Evolutionary conservation across 768 basidiomycete genomes (phyloP).

Genomic region (Sistotremastrum suecicum): DNA sequence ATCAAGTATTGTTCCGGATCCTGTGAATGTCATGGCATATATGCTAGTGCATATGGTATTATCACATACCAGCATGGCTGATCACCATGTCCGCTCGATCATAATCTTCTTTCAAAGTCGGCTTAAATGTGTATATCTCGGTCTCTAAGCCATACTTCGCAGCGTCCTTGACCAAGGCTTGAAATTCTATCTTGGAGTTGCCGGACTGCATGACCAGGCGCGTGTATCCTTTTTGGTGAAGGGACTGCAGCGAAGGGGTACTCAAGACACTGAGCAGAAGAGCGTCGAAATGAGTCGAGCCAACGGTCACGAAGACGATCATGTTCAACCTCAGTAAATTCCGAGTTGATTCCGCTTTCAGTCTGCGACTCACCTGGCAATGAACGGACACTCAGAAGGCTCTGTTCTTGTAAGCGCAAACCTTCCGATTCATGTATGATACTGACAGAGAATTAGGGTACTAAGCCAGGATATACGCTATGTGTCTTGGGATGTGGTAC

Average conservation of each 20-base stretch:
- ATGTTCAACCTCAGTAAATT: slow-evolving; percentile 9
- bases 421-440: too few relatives aligned
- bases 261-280: slow-evolving; percentile 52
- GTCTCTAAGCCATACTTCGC: slow-evolving; percentile 33
- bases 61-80: slow-evolving; percentile 75
- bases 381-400: too few relatives aligned
- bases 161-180: background rate
- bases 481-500: slow-evolving; percentile 70
- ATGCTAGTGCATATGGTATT: background rate
- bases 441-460: too few relatives aligned
- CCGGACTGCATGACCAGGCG: slow-evolving; percentile 68
- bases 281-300: slow-evolving; percentile 75
- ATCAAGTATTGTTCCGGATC: slow-evolving; percentile 89
- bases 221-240: slow-evolving; percentile 42
- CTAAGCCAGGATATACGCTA: too few relatives aligned
- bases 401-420: too few relatives aligned
- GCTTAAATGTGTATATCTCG: slow-evolving; percentile 61
- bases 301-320: slow-evolving; percentile 68
- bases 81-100: slow-evolving; percentile 64
- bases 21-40: slow-evolving; percentile 23
- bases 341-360: too few relatives aligned
- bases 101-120: slow-evolving; percentile 53
- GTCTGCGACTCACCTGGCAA: too few relatives aligned
- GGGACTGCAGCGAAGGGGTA: slow-evolving; percentile 36
- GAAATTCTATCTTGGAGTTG: slow-evolving; percentile 34